Percentiles rank a stretch among this genome's conserved stretches.
Conservation (phyloP, 208 protist species). For the Acanthamoeba rhysodes region DNA sequence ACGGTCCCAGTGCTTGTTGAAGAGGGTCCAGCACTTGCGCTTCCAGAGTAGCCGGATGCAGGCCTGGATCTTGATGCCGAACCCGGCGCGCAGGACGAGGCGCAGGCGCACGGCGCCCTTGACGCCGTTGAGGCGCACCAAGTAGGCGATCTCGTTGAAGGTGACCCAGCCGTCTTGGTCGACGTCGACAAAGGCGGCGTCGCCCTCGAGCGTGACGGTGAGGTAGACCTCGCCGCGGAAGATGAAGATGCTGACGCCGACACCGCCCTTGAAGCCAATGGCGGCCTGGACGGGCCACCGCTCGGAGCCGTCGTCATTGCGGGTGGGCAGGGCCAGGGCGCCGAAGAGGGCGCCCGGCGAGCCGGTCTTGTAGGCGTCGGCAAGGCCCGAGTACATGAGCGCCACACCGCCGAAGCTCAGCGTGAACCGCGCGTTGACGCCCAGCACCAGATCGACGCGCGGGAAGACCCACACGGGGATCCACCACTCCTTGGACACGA, state of each 20-base stretch:
- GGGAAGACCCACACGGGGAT: conserved; percentile 67
- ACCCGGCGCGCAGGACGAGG: neutral
- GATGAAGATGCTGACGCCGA: conserved; percentile 72
- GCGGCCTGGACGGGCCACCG: conserved; percentile 44
- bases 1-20: neutral
- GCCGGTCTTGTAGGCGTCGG: conserved; percentile 9
- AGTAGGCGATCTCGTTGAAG: conserved; percentile 66
- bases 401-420: conserved; percentile 47
- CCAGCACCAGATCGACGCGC: neutral
- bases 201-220: conserved; percentile 25
- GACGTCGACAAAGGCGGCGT: neutral
- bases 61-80: conserved; percentile 35
- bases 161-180: conserved; percentile 44
- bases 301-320: conserved; percentile 67
- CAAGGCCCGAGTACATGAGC: conserved; percentile 50
- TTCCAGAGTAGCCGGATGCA: conserved; percentile 1
- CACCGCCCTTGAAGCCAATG: conserved; percentile 33
- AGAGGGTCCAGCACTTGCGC: conserved; percentile 4
- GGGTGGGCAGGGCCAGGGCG: conserved; percentile 41
- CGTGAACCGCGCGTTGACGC: conserved; percentile 19
- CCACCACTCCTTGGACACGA: neutral
- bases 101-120: neutral
- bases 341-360: conserved; percentile 14
- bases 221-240: conserved; percentile 36
- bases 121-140: conserved; percentile 12